Percentiles rank a stretch among this genome's conserved stretches.
Conservation (phyloP, 768 basidiomycete species). For the Amanita polypyramis region DNA sequence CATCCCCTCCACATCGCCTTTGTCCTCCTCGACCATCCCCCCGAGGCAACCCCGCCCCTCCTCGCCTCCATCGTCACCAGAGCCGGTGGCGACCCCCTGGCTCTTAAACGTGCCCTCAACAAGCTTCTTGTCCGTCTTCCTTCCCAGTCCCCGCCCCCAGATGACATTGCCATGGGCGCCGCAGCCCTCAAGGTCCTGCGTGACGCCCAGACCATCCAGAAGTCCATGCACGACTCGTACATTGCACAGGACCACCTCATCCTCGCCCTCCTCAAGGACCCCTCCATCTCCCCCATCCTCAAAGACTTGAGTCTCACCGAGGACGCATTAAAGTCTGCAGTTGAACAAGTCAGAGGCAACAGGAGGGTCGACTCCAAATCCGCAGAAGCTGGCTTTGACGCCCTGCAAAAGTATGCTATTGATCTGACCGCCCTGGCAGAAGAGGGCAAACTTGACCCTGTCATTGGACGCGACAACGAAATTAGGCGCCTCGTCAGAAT, state of each 20-base stretch:
- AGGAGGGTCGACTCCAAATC: slow-evolving; percentile 75
- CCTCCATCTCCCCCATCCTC: slow-evolving; percentile 52
- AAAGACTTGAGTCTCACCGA: slow-evolving; percentile 73
- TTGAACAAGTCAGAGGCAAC: slow-evolving; percentile 75
- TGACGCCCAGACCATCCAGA: slow-evolving; percentile 68
- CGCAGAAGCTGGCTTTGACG: slow-evolving; percentile 91
- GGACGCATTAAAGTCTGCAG: slow-evolving; percentile 60
- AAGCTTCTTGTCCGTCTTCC: slow-evolving; percentile 75
- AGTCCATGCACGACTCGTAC: slow-evolving; percentile 81
- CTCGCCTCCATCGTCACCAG: slow-evolving; percentile 71
- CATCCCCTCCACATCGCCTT: slow-evolving; percentile 78
- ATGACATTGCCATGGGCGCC: slow-evolving; percentile 54
- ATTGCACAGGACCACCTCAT: slow-evolving; percentile 91
- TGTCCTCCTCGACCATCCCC: slow-evolving; percentile 60
- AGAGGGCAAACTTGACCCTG: slow-evolving; percentile 92
- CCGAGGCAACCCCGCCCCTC: slow-evolving; percentile 35
- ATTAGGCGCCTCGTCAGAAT: slow-evolving; percentile 80
- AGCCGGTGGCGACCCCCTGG: slow-evolving; percentile 68
- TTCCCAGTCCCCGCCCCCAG: slow-evolving; percentile 73
- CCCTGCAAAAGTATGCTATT: slow-evolving; percentile 78
- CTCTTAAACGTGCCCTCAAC: slow-evolving; percentile 59
- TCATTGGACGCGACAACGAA: slow-evolving; percentile 89
- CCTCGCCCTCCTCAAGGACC: slow-evolving; percentile 72
- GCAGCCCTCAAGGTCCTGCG: slow-evolving; percentile 52
- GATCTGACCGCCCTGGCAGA: slow-evolving; percentile 83